Percentiles rank a stretch among this genome's conserved stretches.
Conservation (phyloP, 108 stramenopile genomes). For the Nannochloropsis gaditana region DNA sequence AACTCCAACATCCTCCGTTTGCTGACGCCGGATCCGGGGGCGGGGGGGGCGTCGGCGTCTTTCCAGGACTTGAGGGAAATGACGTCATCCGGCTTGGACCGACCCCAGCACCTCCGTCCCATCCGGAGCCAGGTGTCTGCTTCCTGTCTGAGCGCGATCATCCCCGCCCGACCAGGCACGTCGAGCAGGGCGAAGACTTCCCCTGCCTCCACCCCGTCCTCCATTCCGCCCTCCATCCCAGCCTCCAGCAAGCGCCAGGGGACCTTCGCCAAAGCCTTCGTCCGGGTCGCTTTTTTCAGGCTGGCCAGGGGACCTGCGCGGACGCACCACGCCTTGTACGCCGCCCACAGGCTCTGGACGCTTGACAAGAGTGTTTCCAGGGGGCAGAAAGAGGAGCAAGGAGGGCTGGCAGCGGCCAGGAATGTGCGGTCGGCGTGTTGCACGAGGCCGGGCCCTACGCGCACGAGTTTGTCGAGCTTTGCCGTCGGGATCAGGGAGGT, state of each 20-base stretch:
- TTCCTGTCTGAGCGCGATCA: background rate
- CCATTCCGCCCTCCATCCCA: background rate
- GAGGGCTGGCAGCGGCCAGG: background rate
- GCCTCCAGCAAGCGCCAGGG: background rate
- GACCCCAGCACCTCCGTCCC: background rate
- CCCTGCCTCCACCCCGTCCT: background rate
- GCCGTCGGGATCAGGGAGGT: background rate
- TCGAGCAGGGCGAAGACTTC: background rate
- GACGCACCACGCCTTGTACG: background rate
- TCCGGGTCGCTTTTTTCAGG: background rate
- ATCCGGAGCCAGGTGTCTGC: background rate
- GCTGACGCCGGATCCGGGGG: background rate
- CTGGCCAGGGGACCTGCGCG: background rate
- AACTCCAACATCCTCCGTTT: background rate
- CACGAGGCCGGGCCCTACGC: background rate
- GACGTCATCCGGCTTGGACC: background rate
- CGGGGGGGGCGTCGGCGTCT: background rate
- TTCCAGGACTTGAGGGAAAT: background rate
- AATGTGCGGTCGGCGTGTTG: background rate
- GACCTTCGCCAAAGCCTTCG: background rate
- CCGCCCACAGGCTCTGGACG: background rate
- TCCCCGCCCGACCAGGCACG: background rate
- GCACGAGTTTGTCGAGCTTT: background rate
- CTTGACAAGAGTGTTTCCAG: background rate
- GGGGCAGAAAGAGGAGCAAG: background rate